A percentile compares a stretch with the other conserved stretches of the same genome.
Evolutionary conservation across 495 filamentous ascomycete genomes (phyloP).

Genomic region (Podospora comata): DNA sequence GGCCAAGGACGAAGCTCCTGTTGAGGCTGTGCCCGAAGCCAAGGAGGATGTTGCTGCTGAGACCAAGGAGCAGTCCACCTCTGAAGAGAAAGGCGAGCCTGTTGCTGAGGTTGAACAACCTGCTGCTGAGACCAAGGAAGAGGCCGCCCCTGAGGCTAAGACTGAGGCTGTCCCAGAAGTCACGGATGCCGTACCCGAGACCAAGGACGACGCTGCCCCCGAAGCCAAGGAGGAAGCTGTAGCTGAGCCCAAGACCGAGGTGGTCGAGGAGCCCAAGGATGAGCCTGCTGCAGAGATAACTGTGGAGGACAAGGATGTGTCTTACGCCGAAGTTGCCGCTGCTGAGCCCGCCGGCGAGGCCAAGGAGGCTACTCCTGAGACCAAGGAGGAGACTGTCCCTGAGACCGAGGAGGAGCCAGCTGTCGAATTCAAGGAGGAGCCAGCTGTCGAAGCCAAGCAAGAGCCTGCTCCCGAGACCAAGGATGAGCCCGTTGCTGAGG

Average conservation of each 20-base stretch:
- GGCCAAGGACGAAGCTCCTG: constrained; percentile 6
- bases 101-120: background rate
- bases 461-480: background rate
- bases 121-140: constrained; percentile 1
- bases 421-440: background rate
- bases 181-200: constrained; percentile 5
- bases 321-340: background rate
- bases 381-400: background rate
- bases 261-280: background rate
- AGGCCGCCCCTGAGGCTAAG: constrained; percentile 1
- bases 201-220: constrained; percentile 2
- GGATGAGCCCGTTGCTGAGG: constrained; percentile 12
- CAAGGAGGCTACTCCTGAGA: background rate
- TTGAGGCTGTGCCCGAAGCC: constrained; percentile 1
- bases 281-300: background rate
- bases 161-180: constrained; percentile 1
- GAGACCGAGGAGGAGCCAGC: background rate
- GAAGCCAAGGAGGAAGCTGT: background rate
- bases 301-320: background rate
- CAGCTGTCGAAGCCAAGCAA: background rate
- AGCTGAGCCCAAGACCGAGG: background rate
- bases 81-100: constrained; percentile 3
- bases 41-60: constrained; percentile 5
- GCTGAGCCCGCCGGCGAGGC: constrained; percentile 8
- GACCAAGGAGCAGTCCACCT: background rate